Conservation (phyloP, 139 green algal genomes). For the Desmodesmus armatus region DNA sequence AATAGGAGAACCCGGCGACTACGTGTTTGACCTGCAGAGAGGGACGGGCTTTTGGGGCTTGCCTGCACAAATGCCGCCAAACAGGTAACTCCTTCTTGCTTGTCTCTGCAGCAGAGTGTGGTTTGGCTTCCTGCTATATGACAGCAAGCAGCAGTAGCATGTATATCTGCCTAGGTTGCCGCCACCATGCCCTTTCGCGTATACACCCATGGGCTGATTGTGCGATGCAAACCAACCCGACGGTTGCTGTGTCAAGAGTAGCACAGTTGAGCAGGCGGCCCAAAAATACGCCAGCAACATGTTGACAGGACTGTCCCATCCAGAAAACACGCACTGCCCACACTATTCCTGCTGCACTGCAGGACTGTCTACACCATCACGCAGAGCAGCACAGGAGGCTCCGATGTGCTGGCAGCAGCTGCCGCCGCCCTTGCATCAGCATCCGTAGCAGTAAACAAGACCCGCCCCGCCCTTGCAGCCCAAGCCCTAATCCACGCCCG, state of each 20-base stretch:
- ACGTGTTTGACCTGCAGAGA: background rate
- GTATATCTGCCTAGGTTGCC: too few relatives aligned
- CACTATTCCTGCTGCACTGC: background rate
- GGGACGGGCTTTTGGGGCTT: background rate
- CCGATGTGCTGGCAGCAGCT: conserved; percentile 20
- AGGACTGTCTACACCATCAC: background rate
- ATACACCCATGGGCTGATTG: background rate
- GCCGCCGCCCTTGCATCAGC: background rate
- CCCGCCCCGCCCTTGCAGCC: background rate
- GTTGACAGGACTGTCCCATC: background rate
- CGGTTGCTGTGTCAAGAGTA: background rate
- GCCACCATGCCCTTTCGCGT: too few relatives aligned
- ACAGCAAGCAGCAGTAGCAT: background rate
- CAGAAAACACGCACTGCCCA: background rate
- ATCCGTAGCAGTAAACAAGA: background rate
- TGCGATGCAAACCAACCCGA: background rate
- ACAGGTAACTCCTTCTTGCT: background rate
- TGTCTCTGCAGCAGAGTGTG: background rate
- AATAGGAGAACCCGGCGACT: background rate
- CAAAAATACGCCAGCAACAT: background rate
- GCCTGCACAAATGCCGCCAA: background rate
- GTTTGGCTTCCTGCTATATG: background rate
- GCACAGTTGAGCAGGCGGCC: background rate
- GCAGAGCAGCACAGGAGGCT: conserved; percentile 3
- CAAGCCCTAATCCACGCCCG: background rate